Evolutionary conservation across 1,139 yeast species (phyloP).

Genomic region (Scheffersomyces segobiensis): DNA sequence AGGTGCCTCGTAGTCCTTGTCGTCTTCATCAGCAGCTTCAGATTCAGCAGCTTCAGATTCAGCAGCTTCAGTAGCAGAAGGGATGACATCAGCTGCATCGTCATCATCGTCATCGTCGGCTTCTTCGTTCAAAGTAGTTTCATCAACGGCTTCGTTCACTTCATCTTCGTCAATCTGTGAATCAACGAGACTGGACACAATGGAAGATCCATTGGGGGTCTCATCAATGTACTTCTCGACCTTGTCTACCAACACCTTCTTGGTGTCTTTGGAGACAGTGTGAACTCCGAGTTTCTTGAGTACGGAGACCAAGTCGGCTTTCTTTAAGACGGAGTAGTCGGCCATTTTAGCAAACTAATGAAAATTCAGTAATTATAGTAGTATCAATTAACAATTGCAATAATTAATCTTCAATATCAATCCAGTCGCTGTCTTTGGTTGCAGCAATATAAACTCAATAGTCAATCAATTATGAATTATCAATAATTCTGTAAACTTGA

Average conservation of each 20-base stretch:
- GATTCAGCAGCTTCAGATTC: slow-evolving; percentile 22
- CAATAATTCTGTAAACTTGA: neutral
- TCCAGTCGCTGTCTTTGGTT: neutral
- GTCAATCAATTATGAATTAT: neutral
- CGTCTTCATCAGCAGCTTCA: slow-evolving; percentile 23
- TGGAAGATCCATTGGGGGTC: slow-evolving; percentile 37
- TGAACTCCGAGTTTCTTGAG: slow-evolving; percentile 37
- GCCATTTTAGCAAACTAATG: slow-evolving; percentile 18
- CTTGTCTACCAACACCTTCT: slow-evolving; percentile 43
- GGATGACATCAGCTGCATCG: slow-evolving; percentile 21
- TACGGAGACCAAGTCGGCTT: slow-evolving; percentile 40
- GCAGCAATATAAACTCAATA: neutral
- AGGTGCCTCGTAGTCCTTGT: slow-evolving; percentile 28
- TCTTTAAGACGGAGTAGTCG: slow-evolving; percentile 30
- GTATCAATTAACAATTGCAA: neutral
- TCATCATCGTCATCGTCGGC: slow-evolving; percentile 18
- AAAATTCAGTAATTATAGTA: neutral
- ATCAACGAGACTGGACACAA: slow-evolving; percentile 12
- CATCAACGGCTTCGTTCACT: slow-evolving; percentile 23
- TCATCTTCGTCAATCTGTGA: slow-evolving; percentile 16
- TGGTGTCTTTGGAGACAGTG: slow-evolving; percentile 41
- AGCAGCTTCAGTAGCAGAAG: slow-evolving; percentile 24
- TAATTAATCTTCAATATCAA: too few species aligned
- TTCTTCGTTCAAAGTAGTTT: slow-evolving; percentile 11
- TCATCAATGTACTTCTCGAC: slow-evolving; percentile 38